Percentiles rank a stretch among this genome's conserved stretches.
Conservation (phyloP, 2,329 filamentous ascomycete species). For the Thielaviopsis musarum region DNA sequence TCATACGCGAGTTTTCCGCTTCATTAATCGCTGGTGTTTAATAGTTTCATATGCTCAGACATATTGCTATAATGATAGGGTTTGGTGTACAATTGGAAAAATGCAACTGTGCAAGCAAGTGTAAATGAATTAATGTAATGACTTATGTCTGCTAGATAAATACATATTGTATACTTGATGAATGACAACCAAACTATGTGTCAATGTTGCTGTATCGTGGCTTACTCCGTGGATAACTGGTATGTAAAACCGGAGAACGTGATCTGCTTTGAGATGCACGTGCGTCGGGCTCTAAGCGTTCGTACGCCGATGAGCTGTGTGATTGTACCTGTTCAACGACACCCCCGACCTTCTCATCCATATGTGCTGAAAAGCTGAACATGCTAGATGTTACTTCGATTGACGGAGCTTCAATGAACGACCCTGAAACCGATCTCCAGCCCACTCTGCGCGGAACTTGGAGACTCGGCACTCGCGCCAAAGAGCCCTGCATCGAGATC, state of each 20-base stretch:
- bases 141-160: background rate
- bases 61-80: background rate
- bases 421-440: background rate
- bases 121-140: background rate
- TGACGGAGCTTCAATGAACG: background rate
- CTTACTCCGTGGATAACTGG: background rate
- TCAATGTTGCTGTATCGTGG: background rate
- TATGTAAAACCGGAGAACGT: background rate
- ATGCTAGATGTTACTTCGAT: background rate
- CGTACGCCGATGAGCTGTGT: background rate
- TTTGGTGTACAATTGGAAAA: background rate
- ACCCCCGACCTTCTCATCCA: background rate
- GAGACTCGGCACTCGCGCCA: background rate
- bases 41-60: background rate
- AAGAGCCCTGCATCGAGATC: constrained; percentile 20
- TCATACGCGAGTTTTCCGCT: constrained; percentile 16
- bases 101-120: background rate
- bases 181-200: background rate
- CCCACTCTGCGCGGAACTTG: background rate
- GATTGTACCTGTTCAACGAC: background rate
- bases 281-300: background rate
- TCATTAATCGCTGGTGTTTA: background rate
- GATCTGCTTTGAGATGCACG: background rate
- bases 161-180: background rate
- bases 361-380: background rate